Conservation (phyloP, 768 basidiomycete genomes). For the Gelatoporia subvermispora region DNA sequence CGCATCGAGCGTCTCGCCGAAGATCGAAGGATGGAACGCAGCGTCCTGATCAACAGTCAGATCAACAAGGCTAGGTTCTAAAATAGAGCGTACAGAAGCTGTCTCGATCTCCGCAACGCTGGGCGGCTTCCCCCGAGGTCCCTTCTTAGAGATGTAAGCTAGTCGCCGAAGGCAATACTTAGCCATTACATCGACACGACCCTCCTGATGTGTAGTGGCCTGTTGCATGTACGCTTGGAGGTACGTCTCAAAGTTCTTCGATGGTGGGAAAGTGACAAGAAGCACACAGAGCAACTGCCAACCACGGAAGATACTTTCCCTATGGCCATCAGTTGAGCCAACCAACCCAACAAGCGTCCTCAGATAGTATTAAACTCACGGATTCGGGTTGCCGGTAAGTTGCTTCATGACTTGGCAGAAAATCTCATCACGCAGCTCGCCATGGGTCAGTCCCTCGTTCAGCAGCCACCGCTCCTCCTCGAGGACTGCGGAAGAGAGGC, state of each 20-base stretch:
- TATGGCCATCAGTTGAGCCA: slow-evolving; percentile 23
- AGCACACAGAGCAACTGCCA: slow-evolving; percentile 92
- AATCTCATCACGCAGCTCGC: slow-evolving; percentile 88
- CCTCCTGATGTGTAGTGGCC: slow-evolving; percentile 61
- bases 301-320: slow-evolving; percentile 83
- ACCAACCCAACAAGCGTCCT: not conserved
- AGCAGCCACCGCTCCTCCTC: slow-evolving; percentile 89
- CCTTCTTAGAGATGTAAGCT: slow-evolving; percentile 69
- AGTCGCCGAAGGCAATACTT: slow-evolving; percentile 86
- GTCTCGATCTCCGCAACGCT: slow-evolving; percentile 85
- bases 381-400: slow-evolving; percentile 72
- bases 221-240: slow-evolving; percentile 75
- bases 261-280: slow-evolving; percentile 88
- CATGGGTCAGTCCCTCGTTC: slow-evolving; percentile 69
- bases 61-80: not conserved
- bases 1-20: slow-evolving; percentile 84
- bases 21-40: slow-evolving; percentile 92
- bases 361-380: slow-evolving; percentile 39
- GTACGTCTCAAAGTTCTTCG: slow-evolving; percentile 87
- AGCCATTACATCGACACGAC: slow-evolving; percentile 84
- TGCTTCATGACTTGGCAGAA: slow-evolving; percentile 95
- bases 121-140: slow-evolving; percentile 82
- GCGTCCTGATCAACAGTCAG: slow-evolving; percentile 53
- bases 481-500: slow-evolving; percentile 38
- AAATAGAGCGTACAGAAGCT: slow-evolving; percentile 56